Percentiles rank a stretch among this genome's conserved stretches.
Evolutionary conservation across 192 early-diverging fungal genomes (phyloP).

Genomic region (Coemansia sp.): DNA sequence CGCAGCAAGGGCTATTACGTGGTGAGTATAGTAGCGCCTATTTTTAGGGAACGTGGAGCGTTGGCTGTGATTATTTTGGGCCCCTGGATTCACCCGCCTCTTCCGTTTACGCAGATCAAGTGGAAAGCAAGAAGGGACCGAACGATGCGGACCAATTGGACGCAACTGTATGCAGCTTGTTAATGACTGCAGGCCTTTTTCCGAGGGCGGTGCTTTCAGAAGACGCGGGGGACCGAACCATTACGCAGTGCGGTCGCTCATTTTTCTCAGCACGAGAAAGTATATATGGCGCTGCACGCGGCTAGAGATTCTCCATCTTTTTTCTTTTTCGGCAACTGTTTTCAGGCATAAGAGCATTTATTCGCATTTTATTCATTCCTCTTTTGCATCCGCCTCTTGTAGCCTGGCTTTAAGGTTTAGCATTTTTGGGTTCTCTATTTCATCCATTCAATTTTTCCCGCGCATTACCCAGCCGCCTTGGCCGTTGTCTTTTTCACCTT

Average conservation of each 20-base stretch:
- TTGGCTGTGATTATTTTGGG: neutral
- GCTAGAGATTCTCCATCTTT: neutral
- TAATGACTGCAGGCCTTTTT: neutral
- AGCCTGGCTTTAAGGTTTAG: neutral
- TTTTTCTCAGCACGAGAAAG: neutral
- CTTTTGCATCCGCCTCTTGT: conserved; percentile 4
- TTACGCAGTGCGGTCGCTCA: neutral
- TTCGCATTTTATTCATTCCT: conserved; percentile 3
- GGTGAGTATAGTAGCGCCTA: conserved; percentile 4
- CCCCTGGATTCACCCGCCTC: conserved; percentile 5
- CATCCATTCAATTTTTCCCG: neutral
- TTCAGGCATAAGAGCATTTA: conserved; percentile 2
- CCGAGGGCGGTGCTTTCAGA: conserved; percentile 1
- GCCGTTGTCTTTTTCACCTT: neutral
- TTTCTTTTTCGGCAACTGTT: neutral
- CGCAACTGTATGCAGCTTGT: neutral
- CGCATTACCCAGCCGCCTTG: neutral
- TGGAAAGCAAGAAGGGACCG: neutral
- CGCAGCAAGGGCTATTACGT: neutral
- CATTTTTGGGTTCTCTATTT: neutral
- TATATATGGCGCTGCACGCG: conserved; percentile 8
- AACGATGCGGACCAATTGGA: neutral
- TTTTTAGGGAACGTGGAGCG: neutral
- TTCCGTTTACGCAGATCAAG: conserved; percentile 3
- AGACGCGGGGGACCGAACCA: neutral